These are phyloP conservation scores for Boletellus ananiceps DNA, from an alignment of 768 basidiomycete species.

Conservation along the genomic window DNA sequence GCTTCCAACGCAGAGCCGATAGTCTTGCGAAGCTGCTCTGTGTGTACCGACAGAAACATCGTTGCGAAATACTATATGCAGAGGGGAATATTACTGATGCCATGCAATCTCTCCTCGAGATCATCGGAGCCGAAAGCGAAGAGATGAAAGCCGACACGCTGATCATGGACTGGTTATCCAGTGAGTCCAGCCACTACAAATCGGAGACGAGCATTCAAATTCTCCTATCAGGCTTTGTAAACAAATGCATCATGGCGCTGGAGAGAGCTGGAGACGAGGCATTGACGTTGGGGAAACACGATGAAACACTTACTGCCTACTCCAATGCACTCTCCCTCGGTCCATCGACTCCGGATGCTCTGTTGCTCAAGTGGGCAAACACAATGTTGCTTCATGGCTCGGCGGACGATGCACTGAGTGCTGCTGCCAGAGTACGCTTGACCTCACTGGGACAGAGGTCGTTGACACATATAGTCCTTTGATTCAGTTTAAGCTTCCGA, in stretches of 20 bases:
- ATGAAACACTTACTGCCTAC: not conserved
- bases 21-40: not conserved
- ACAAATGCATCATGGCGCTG: not conserved
- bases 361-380: not conserved
- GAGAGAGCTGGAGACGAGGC: not conserved
- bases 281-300: not conserved
- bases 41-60: not conserved
- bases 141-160: not conserved
- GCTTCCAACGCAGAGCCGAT: not conserved
- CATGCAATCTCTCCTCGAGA: not conserved
- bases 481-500: conserved; percentile 2
- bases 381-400: not conserved
- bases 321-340: not conserved
- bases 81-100: not conserved
- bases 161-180: not conserved
- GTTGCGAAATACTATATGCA: not conserved
- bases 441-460: not conserved
- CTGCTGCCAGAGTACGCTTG: not conserved
- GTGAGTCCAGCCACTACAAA: not conserved
- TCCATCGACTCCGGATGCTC: not conserved
- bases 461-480: not conserved
- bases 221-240: not conserved
- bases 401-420: not conserved
- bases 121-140: not conserved
- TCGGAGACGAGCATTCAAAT: not conserved